Evolutionary conservation across 768 basidiomycete species (phyloP).

Genomic region (Tulasnella sp.): DNA sequence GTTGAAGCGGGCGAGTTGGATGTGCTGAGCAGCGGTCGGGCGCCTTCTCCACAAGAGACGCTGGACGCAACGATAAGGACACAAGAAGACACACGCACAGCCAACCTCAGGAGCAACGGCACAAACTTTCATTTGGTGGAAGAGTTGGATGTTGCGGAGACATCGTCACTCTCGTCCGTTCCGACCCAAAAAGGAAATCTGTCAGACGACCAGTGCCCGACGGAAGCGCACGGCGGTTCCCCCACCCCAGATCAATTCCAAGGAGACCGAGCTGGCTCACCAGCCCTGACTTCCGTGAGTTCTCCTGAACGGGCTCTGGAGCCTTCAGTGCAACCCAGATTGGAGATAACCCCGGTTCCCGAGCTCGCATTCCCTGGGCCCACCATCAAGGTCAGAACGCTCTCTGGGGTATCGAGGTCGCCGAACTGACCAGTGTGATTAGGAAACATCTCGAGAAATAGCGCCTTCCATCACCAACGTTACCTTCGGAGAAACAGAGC

Average conservation of each 20-base stretch:
- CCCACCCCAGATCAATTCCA: not conserved
- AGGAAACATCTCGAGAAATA: too few species aligned
- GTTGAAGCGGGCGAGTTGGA: not conserved
- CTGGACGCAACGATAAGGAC: not conserved
- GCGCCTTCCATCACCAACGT: too few species aligned
- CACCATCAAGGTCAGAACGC: not conserved
- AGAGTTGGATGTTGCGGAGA: not conserved
- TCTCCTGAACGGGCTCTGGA: not conserved
- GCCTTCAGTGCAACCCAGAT: not conserved
- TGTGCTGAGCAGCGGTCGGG: not conserved
- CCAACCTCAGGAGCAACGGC: not conserved
- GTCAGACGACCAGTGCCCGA: not conserved
- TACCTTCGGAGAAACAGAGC: too few species aligned
- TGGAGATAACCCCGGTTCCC: not conserved
- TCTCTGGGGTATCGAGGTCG: too few species aligned
- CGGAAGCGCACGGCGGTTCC: not conserved
- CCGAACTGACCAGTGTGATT: too few species aligned
- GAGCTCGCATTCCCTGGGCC: not conserved
- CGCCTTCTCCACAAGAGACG: not conserved
- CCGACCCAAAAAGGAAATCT: not conserved
- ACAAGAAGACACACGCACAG: not conserved
- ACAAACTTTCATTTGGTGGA: not conserved
- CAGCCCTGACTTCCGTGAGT: not conserved
- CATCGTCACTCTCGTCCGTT: not conserved
- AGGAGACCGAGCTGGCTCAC: not conserved